Evolutionary conservation across 306 rosid genomes (phyloP).

Genomic region (Leucaena leucocephala): DNA sequence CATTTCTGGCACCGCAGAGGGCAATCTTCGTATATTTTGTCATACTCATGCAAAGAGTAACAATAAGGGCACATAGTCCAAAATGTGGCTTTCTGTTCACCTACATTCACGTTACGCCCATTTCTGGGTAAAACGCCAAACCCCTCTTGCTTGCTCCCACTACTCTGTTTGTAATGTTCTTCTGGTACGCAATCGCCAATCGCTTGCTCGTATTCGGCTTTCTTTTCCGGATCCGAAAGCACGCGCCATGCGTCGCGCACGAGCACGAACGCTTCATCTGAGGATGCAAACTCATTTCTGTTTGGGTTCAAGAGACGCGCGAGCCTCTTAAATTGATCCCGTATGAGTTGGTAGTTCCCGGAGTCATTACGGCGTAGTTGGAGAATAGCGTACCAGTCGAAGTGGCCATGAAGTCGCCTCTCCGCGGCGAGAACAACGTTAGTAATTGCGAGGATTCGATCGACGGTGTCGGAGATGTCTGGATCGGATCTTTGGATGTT

Average conservation of each 20-base stretch:
- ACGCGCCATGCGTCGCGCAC: slow-evolving; percentile 57
- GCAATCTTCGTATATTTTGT: slow-evolving; percentile 53
- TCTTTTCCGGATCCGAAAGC: slow-evolving; percentile 46
- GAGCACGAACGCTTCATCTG: slow-evolving; percentile 45
- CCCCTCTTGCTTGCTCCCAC: background rate
- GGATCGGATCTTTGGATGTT: slow-evolving; percentile 44
- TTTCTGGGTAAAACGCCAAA: background rate
- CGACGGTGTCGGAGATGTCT: background rate
- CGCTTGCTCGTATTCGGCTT: slow-evolving; percentile 34
- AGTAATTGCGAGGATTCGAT: slow-evolving; percentile 50
- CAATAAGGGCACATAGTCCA: slow-evolving; percentile 90
- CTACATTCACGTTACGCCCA: background rate
- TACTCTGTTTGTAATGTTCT: background rate
- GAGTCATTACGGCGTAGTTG: slow-evolving; percentile 41
- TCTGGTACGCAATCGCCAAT: background rate
- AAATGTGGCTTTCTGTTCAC: slow-evolving; percentile 41
- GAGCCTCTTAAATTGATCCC: slow-evolving; percentile 49
- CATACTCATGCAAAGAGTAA: slow-evolving; percentile 60
- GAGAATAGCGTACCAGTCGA: slow-evolving; percentile 57
- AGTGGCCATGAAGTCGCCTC: slow-evolving; percentile 6
- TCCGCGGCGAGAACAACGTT: slow-evolving; percentile 46
- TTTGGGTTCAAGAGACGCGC: slow-evolving; percentile 43
- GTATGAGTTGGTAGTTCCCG: slow-evolving; percentile 24
- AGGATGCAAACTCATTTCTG: slow-evolving; percentile 44
- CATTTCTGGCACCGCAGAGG: slow-evolving; percentile 63